These are phyloP conservation scores for Suillus decipiens DNA, from an alignment of 768 basidiomycete genomes.

Conservation along the genomic window DNA sequence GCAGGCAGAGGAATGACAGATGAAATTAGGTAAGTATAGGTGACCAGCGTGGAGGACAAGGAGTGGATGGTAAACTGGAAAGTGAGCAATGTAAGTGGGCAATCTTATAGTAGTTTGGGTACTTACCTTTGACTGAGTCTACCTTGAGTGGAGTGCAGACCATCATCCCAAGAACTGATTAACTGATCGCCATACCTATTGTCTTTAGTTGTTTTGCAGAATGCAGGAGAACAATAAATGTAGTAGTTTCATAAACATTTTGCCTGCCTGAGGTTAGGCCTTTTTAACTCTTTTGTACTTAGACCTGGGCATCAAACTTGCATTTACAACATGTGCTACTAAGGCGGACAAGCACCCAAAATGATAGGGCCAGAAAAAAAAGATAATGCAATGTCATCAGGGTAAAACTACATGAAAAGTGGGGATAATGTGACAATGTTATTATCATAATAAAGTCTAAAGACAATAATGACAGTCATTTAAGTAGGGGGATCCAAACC, in stretches of 20 bases:
- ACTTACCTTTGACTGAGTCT: background rate
- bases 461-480: background rate
- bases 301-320: no score
- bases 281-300: no score
- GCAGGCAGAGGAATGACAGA: background rate
- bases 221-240: background rate
- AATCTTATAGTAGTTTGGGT: background rate
- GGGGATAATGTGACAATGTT: no score
- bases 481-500: background rate
- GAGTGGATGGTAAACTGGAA: background rate
- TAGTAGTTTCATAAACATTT: no score
- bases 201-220: background rate
- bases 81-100: background rate
- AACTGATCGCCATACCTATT: background rate
- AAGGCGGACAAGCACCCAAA: no score
- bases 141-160: no score
- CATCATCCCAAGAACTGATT: no score
- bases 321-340: no score
- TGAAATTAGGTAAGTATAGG: background rate
- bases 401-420: no score
- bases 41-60: background rate
- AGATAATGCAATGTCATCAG: background rate
- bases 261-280: no score
- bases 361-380: no score
- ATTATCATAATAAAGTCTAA: background rate